Evolutionary conservation across 805 yeast species (phyloP), one percentile per base, ranked within the genome.

Genomic region (Saccharomycopsis capsularis): DNA sequence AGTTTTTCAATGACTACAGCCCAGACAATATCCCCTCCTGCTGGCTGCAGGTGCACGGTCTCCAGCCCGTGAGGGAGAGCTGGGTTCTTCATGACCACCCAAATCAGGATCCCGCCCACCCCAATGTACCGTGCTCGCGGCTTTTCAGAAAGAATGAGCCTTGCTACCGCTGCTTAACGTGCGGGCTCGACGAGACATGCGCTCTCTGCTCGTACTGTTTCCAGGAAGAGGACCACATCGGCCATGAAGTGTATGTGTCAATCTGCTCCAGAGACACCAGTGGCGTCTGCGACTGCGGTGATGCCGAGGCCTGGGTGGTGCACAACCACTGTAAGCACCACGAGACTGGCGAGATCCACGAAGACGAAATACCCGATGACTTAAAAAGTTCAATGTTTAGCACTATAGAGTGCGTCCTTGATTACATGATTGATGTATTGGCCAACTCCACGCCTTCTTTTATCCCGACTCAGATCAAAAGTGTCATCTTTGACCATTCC

Each of bases 201-300:
- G 89, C 86, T 30, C 61, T 85, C 24, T 85, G 95, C 64, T 76
- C 73, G 11, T 67, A 78, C 56, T 85, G 95, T 61, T 85, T 83
- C 66, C 81, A 82, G 60, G 73, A 75, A 47, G 74, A 73, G 3
- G 87, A 83, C 57, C 95, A 85, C 61, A 60, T 64, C 13, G 80
- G 73, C 46, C 95, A 85, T 59, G 76, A 76, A 52, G 85, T 85
- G 6, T 65, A 71, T 25, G 71, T 73, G 3, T 36, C 47, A 4
- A 53, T 51, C 11, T 45, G 52, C 40, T 39, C 45, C 11, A 55
- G 60, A n/a, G 66, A 57, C 19, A 57, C 56, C 23, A 66, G 67
- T 6, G 93, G 93, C 0, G 84, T 82, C 18, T 85, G 95, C 62
- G 96, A 87, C 59, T 87, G 96, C 63, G 95, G 96, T 3, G 95